These are phyloP conservation scores for Wickerhamomyces bovis DNA, from an alignment of 805 yeast species.

Conservation along the genomic window DNA sequence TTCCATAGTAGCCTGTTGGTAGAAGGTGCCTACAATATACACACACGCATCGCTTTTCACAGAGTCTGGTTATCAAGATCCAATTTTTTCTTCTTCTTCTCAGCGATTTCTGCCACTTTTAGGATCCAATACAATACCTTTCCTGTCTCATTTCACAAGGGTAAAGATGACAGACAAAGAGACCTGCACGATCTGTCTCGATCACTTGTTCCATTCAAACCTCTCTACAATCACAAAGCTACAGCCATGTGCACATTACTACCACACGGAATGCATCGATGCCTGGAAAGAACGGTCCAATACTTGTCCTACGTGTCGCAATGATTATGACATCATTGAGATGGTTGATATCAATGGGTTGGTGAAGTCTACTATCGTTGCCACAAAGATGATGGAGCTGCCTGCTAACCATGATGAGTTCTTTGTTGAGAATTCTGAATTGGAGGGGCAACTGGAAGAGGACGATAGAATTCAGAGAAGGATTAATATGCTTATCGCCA, in stretches of 20 bases:
- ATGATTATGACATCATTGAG: slow-evolving; percentile 35
- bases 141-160: background rate
- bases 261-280: slow-evolving; percentile 51
- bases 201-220: slow-evolving; percentile 22
- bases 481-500: slow-evolving; percentile 16
- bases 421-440: slow-evolving; percentile 11
- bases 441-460: slow-evolving; percentile 4
- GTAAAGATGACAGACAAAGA: slow-evolving; percentile 12
- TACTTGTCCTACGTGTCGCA: slow-evolving; percentile 58
- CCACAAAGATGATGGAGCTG: slow-evolving; percentile 9
- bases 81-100: too few relatives aligned
- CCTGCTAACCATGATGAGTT: slow-evolving; percentile 10
- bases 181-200: slow-evolving; percentile 62
- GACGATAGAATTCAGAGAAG: slow-evolving; percentile 12
- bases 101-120: background rate
- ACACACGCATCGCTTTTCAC: background rate
- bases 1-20: background rate
- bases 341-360: slow-evolving; percentile 20
- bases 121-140: background rate
- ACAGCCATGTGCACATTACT: slow-evolving; percentile 47
- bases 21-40: background rate
- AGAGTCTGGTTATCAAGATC: too few relatives aligned
- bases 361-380: slow-evolving; percentile 7
- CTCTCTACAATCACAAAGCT: slow-evolving; percentile 23
- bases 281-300: slow-evolving; percentile 54